These are phyloP conservation scores for Chytriomyces hyalinus DNA, from an alignment of 192 early-diverging fungal species.

Conservation along the genomic window DNA sequence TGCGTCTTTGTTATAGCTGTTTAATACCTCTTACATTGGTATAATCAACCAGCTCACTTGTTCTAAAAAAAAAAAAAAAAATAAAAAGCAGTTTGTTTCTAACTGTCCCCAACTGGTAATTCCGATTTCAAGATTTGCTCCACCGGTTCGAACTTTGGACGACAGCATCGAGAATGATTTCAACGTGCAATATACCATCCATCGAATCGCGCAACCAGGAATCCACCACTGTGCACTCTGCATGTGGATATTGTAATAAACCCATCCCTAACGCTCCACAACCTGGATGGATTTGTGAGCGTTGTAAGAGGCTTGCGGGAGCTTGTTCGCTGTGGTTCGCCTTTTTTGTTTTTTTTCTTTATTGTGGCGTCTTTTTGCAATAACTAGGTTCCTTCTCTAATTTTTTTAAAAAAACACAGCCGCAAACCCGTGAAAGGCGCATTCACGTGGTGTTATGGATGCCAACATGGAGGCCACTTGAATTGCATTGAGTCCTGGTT, in stretches of 20 bases:
- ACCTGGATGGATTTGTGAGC: conserved; percentile 72
- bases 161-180: conserved; percentile 65
- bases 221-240: conserved; percentile 74
- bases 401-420: conserved; percentile 42
- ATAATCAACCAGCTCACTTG: no score
- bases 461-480: conserved; percentile 81
- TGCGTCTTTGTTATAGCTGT: no score
- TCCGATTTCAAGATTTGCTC: conserved; percentile 60
- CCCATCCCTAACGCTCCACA: conserved; percentile 53
- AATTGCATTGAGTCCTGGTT: conserved; percentile 75
- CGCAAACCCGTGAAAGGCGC: conserved; percentile 73
- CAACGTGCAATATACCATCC: conserved; percentile 52
- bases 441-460: conserved; percentile 81
- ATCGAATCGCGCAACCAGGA: conserved; percentile 62
- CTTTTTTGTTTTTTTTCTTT: not conserved
- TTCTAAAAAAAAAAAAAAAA: no score
- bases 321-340: conserved; percentile 73
- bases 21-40: no score
- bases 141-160: conserved; percentile 74
- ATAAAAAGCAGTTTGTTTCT: no score
- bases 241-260: conserved; percentile 72
- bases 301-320: conserved; percentile 66
- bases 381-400: not conserved
- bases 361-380: conserved; percentile 2
- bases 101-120: no score